Conservation (phyloP, 345 rosid genomes). For the Salix brachista region DNA sequence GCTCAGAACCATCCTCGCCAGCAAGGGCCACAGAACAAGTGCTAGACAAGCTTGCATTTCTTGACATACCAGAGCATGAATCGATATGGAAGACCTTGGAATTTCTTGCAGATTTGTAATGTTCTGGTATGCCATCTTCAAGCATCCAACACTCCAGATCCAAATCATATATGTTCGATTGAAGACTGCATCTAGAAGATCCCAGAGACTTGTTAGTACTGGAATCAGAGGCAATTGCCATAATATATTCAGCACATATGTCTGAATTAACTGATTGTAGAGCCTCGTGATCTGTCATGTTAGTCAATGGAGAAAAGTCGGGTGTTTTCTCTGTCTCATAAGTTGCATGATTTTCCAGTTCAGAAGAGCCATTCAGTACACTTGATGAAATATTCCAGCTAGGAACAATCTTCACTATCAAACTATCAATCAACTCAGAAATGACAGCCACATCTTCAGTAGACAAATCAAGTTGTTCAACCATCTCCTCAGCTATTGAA, state of each 20-base stretch:
- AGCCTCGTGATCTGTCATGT: slow-evolving; percentile 15
- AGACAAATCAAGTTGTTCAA: slow-evolving; percentile 66
- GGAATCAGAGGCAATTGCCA: slow-evolving; percentile 22
- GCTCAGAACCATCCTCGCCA: slow-evolving; percentile 39
- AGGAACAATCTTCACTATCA: slow-evolving; percentile 51
- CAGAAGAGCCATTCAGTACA: slow-evolving; percentile 22
- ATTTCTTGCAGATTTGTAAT: slow-evolving; percentile 21
- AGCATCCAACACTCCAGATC: slow-evolving; percentile 12
- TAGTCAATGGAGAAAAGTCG: slow-evolving; percentile 14
- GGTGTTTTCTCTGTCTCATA: slow-evolving; percentile 23
- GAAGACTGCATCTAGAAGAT: slow-evolving; percentile 24
- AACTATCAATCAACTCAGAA: slow-evolving; percentile 66
- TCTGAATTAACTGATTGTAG: slow-evolving; percentile 44
- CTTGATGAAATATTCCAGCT: slow-evolving; percentile 37
- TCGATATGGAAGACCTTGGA: slow-evolving; percentile 34
- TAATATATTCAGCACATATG: slow-evolving; percentile 44
- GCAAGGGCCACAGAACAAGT: slow-evolving; percentile 34
- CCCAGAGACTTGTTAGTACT: slow-evolving; percentile 22
- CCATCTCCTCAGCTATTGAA: slow-evolving; percentile 83
- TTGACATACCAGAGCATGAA: slow-evolving; percentile 43
- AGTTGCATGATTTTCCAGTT: slow-evolving; percentile 3
- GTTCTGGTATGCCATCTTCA: slow-evolving; percentile 17
- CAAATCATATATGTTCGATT: slow-evolving; percentile 13
- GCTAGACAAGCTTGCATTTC: slow-evolving; percentile 36
- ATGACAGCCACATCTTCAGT: slow-evolving; percentile 54